phyloP scores from a whole-genome alignment of 176 grass and related monocot species.

The Bromus sterilis region DNA sequence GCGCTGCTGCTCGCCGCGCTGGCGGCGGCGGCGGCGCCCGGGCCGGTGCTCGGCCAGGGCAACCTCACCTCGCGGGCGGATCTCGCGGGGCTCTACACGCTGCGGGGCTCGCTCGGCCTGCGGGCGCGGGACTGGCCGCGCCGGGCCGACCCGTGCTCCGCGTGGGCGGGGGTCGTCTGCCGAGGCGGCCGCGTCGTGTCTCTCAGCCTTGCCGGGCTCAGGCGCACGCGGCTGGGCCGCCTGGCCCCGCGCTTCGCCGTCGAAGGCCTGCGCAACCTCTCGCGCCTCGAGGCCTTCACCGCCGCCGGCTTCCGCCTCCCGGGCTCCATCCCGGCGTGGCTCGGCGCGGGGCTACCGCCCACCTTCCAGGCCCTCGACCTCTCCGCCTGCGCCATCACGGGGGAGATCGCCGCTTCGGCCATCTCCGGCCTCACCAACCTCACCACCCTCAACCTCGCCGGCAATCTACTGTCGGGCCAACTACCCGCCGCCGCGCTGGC shows the following conservation, averaged over 20 bases:
- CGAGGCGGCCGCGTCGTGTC: conserved; percentile 48
- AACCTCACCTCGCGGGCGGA: conserved; percentile 47
- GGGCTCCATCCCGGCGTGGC: conserved; percentile 74
- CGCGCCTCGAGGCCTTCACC: conserved; percentile 53
- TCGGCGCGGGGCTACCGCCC: conserved; percentile 47
- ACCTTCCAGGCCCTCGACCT: conserved; percentile 60
- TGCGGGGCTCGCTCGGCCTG: conserved; percentile 70
- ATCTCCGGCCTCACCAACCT: conserved; percentile 40
- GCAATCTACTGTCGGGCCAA: conserved; percentile 48
- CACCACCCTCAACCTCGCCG: conserved; percentile 55
- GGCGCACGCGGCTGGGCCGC: conserved; percentile 57
- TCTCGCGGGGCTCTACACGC: conserved; percentile 56
- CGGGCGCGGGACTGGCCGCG: conserved; percentile 87
- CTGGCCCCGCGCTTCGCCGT: conserved; percentile 51
- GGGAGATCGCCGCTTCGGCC: conserved; percentile 48
- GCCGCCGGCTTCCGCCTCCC: conserved; percentile 66
- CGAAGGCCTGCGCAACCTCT: conserved; percentile 70
- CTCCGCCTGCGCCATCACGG: conserved; percentile 41
- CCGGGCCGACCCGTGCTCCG: conserved; percentile 48
- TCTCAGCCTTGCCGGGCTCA: conserved; percentile 38
- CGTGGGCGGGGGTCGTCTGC: conserved; percentile 69
- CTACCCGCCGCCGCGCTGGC: conserved; percentile 43
- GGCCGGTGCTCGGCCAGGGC: conserved; percentile 11
- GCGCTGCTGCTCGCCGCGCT: conserved; percentile 13
- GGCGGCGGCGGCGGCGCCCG: conserved; percentile 15